phyloP scores from a whole-genome alignment of 306 rosid species.

The Dryas drummondii region DNA sequence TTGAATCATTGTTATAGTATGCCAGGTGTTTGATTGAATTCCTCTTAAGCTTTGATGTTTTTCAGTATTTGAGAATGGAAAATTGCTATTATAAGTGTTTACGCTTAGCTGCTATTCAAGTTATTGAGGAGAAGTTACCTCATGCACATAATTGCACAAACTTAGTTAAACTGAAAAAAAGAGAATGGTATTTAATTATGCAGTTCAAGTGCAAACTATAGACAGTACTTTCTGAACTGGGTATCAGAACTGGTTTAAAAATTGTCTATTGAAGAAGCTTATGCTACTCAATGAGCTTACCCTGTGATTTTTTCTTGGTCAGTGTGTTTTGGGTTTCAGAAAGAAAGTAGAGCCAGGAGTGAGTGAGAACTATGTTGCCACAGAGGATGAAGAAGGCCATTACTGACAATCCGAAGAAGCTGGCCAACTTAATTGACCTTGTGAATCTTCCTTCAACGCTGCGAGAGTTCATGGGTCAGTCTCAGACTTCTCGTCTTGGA shows the following conservation, averaged over 20 bases:
- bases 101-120: background rate
- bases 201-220: background rate
- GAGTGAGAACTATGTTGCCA: conserved; percentile 55
- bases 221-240: background rate
- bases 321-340: conserved; percentile 15
- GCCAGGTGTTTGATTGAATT: conserved; percentile 27
- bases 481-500: conserved; percentile 79
- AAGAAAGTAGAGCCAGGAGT: background rate
- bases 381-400: conserved; percentile 56
- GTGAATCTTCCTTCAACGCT: conserved; percentile 74
- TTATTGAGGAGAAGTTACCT: background rate
- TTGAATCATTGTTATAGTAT: background rate
- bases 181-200: background rate
- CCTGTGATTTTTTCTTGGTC: background rate
- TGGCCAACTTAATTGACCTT: conserved; percentile 84
- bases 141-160: background rate
- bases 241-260: background rate
- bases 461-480: conserved; percentile 78
- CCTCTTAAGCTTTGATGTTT: background rate
- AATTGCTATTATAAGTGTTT: background rate
- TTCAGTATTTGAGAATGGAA: background rate
- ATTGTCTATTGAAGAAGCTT: background rate
- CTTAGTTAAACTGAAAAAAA: background rate
- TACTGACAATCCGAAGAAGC: conserved; percentile 83
- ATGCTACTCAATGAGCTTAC: background rate